Evolutionary conservation across 2,329 filamentous ascomycete species (phyloP).

Genomic region (Exserohilum rostratum): DNA sequence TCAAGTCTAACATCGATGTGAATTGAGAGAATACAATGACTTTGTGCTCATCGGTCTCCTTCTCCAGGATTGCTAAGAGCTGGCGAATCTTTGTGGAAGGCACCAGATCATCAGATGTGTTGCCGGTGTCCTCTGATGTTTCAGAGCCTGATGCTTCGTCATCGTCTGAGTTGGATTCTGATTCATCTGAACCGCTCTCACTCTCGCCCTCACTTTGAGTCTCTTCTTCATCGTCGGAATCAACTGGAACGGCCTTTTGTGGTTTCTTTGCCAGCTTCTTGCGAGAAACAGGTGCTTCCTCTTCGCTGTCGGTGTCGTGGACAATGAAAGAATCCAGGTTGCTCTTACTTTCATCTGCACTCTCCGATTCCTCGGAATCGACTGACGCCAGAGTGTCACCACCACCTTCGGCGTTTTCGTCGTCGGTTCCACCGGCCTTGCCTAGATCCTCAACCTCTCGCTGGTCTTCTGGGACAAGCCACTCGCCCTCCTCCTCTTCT

Average conservation of each 20-base stretch:
- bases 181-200: conserved; percentile 44
- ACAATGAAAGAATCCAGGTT: conserved; percentile 45
- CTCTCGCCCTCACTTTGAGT: conserved; percentile 49
- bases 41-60: conserved; percentile 82
- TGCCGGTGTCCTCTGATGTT: conserved; percentile 49
- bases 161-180: conserved; percentile 39
- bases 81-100: conserved; percentile 92
- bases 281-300: conserved; percentile 45
- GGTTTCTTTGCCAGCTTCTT: conserved; percentile 42
- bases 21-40: conserved; percentile 99
- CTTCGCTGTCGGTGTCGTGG: conserved; percentile 45
- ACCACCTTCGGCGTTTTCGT: conserved; percentile 85
- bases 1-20: conserved; percentile 95
- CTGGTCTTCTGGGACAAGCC: conserved; percentile 76
- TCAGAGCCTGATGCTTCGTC: conserved; percentile 50
- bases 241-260: conserved; percentile 61
- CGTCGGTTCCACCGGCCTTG: conserved; percentile 81
- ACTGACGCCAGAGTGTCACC: conserved; percentile 78
- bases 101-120: conserved; percentile 58
- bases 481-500: conserved; percentile 70
- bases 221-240: conserved; percentile 52
- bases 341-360: conserved; percentile 56
- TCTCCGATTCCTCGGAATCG: conserved; percentile 70
- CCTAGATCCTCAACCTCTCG: conserved; percentile 67
- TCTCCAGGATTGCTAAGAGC: conserved; percentile 78